Base-by-base conservation (phyloP, 352 stramenopile species). In the Thalassiosira hispida region DNA sequence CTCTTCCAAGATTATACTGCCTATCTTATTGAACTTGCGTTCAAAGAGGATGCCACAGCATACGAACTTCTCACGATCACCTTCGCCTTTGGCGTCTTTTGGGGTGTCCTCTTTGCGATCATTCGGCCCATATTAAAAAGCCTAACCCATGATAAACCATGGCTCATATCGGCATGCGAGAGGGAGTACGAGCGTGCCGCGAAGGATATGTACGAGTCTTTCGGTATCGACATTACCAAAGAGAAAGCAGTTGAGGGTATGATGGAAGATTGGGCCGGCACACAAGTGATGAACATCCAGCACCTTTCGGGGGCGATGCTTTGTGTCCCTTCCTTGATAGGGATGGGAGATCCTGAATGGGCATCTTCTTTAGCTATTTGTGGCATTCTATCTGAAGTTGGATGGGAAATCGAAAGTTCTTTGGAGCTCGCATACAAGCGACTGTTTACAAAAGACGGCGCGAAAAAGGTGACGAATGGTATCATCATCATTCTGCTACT, bases 391-490 rank as follows among this genome's bases (percentile, higher is more conserved):
- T 76, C 53, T 2, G 76, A 84, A 25, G 65, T 84, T 20, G 76
- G 76, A 31, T 84, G 68, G 68, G 76, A 84, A 53, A n/a, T 80
- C n/a, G 35, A 80, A 66, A 72, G 79, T 44, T 60, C 59, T 49
- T n/a, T 53, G 1, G 56, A 74, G 51, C 68, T 77, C 1, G n/a
- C 80, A 12, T 67, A 49, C 22, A 25, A 65, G 14, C 60, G 76
- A 18, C 44, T 47, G 18, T 79, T 79, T 38, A 40, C 51, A 16
- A 53, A 66, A 31, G 42, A 74, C 52, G 72, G 63, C 18, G 63
- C 18, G 33, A 38, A 55, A 46, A 51, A 49, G 1, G 38, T 61
- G 18, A 53, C 72, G 18, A 44, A 47, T 40, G 7, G 29, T 14
- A 18, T 81, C 23, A 16, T 76, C 20, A 18, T 75, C 16, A 20